Evolutionary conservation across 1,284 basidiomycete species (phyloP).

Genomic region (Tilletia caries): DNA sequence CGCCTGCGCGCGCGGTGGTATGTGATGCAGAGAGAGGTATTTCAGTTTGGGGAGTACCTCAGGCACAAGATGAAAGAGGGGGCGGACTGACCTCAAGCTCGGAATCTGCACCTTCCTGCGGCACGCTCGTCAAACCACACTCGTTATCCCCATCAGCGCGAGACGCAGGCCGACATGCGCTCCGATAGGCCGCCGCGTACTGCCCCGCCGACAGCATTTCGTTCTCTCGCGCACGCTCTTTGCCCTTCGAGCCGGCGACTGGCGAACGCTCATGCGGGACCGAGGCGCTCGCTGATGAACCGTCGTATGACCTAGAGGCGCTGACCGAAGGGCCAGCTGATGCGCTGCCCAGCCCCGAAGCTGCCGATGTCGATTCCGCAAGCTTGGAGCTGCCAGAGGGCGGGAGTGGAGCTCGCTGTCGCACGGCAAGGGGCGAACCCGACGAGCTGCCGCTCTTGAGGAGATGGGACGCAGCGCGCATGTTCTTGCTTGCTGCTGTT

Average conservation of each 20-base stretch:
- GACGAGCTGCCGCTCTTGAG: neutral
- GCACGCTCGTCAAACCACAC: neutral
- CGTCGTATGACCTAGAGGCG: too few relatives aligned
- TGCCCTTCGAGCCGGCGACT: neutral
- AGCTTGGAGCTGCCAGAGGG: too few relatives aligned
- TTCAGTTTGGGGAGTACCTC: neutral
- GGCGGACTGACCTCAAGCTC: neutral
- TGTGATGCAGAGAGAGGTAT: neutral
- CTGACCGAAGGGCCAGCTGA: too few relatives aligned
- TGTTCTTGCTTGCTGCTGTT: neutral
- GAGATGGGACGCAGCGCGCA: neutral
- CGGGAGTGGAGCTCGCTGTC: too few relatives aligned
- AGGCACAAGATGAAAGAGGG: too few relatives aligned
- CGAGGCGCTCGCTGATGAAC: too few relatives aligned
- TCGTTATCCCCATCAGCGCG: neutral
- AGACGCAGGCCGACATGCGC: neutral
- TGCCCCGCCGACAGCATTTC: neutral
- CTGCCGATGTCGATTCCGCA: too few relatives aligned
- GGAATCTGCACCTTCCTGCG: neutral
- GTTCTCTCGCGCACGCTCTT: conserved; percentile 2
- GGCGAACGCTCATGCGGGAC: neutral
- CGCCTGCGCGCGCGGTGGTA: conserved; percentile 2
- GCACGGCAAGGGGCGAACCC: too few relatives aligned
- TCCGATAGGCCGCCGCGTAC: neutral
- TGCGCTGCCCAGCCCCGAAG: too few relatives aligned